phyloP scores from a whole-genome alignment of 352 stramenopile species.

The Blastocystis sp. region DNA sequence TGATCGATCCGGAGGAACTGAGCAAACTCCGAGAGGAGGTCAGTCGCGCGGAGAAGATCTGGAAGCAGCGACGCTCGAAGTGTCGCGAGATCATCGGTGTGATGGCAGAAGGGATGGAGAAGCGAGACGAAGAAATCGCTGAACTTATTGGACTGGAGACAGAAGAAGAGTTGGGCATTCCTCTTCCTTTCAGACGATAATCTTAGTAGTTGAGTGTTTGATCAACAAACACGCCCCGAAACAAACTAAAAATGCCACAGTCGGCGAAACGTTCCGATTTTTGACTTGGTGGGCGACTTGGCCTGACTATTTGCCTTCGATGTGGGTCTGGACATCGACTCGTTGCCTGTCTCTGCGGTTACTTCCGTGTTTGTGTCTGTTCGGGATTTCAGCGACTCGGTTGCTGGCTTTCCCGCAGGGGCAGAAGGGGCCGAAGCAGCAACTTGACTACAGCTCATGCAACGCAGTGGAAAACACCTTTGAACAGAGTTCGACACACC shows the following conservation, averaged over 20 bases:
- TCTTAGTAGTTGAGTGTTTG: neutral
- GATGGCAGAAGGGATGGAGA: slow-evolving; percentile 45
- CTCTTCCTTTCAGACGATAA: slow-evolving; percentile 15
- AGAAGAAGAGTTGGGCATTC: slow-evolving; percentile 49
- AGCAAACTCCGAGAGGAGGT: neutral
- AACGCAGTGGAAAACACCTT: neutral
- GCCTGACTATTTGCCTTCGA: too few relatives aligned
- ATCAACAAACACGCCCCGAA: neutral
- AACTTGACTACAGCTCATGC: neutral
- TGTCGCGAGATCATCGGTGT: slow-evolving; percentile 35
- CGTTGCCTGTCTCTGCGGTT: neutral
- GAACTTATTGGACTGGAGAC: slow-evolving; percentile 49
- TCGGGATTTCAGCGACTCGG: neutral
- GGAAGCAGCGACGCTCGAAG: slow-evolving; percentile 4
- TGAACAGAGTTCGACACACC: neutral
- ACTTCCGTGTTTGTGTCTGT: neutral
- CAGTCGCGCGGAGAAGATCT: slow-evolving; percentile 24
- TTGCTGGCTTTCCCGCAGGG: neutral
- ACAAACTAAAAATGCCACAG: neutral
- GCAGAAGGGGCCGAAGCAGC: neutral
- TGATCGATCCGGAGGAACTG: slow-evolving; percentile 37
- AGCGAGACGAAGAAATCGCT: neutral
- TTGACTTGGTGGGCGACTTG: too few relatives aligned
- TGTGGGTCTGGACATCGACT: neutral
- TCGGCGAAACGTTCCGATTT: neutral